These are phyloP conservation scores for Austroboletus festivus DNA, from an alignment of 768 basidiomycete genomes.

Conservation along the genomic window DNA sequence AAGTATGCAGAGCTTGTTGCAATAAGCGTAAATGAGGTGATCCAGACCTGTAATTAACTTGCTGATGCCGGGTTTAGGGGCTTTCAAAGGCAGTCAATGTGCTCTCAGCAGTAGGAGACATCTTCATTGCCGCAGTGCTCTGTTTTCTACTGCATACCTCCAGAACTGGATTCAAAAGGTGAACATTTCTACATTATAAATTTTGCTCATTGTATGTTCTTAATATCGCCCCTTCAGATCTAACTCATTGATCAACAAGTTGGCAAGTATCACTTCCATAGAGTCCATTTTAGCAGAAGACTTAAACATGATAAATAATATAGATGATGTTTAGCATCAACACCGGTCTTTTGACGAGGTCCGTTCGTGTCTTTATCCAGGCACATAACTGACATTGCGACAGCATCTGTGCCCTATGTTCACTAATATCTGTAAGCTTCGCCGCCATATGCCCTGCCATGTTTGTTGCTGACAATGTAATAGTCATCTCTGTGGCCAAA, in stretches of 20 bases:
- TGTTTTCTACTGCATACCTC: conserved; percentile 44
- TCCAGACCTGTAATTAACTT: no score
- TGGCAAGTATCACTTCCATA: no score
- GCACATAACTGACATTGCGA: no score
- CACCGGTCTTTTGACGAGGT: conserved; percentile 31
- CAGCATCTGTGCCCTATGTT: conserved; percentile 55
- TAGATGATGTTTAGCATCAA: conserved; percentile 56
- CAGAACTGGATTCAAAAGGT: conserved; percentile 51
- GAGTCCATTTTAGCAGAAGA: no score
- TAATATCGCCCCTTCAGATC: conserved; percentile 28
- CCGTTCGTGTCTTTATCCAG: neutral
- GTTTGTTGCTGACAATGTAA: conserved; percentile 3
- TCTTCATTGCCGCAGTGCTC: conserved; percentile 48
- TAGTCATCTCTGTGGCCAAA: conserved; percentile 48
- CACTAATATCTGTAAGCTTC: conserved; percentile 52
- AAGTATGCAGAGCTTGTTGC: conserved; percentile 42
- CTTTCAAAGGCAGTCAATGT: conserved; percentile 53
- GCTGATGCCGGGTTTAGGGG: conserved; percentile 12
- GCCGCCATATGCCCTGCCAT: no score
- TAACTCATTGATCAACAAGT: conserved; percentile 53
- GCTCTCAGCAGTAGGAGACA: conserved; percentile 44
- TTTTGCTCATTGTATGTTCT: neutral
- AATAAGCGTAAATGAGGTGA: conserved; percentile 37
- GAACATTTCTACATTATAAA: neutral
- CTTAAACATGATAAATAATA: neutral